Percentiles rank a stretch among this genome's conserved stretches.
phyloP scores from a whole-genome alignment of 805 yeast genomes.

The Candida berthetii region DNA sequence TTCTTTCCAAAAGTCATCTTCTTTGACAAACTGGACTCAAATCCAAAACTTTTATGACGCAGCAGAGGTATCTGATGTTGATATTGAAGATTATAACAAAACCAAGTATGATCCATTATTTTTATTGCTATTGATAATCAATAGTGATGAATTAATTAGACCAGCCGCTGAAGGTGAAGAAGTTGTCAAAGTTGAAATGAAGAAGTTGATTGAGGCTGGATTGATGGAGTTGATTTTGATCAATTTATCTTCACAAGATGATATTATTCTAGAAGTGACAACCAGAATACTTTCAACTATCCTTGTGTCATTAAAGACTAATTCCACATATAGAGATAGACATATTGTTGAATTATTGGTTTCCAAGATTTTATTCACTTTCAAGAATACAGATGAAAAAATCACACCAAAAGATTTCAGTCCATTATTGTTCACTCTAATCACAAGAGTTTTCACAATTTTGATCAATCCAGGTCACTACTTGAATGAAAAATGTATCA shows the following conservation, averaged over 20 bases:
- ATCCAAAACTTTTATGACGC: constrained; percentile 23
- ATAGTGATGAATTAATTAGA: constrained; percentile 57
- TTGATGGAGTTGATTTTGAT: constrained; percentile 46
- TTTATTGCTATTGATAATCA: constrained; percentile 50
- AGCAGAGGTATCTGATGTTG: constrained; percentile 11
- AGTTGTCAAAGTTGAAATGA: constrained; percentile 40
- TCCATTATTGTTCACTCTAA: constrained; percentile 45
- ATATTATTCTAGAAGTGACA: constrained; percentile 28
- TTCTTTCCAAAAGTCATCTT: constrained; percentile 14
- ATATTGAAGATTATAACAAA: constrained; percentile 1
- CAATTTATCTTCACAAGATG: constrained; percentile 33
- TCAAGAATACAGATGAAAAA: constrained; percentile 13
- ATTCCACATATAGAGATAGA: constrained; percentile 48
- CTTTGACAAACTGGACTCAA: constrained; percentile 19
- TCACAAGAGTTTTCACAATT: constrained; percentile 51
- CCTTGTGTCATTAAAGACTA: constrained; percentile 33
- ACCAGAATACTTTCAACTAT: constrained; percentile 38
- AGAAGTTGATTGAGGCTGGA: constrained; percentile 48
- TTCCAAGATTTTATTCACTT: constrained; percentile 31
- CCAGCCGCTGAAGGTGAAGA: constrained; percentile 24
- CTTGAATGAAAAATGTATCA: constrained; percentile 63
- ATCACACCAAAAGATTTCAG: constrained; percentile 21
- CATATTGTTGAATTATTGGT: constrained; percentile 48
- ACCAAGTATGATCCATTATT: constrained; percentile 64
- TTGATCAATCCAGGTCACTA: constrained; percentile 66